phyloP scores from a whole-genome alignment of 2,329 filamentous ascomycete species.

The Paradendryphiella salina region DNA sequence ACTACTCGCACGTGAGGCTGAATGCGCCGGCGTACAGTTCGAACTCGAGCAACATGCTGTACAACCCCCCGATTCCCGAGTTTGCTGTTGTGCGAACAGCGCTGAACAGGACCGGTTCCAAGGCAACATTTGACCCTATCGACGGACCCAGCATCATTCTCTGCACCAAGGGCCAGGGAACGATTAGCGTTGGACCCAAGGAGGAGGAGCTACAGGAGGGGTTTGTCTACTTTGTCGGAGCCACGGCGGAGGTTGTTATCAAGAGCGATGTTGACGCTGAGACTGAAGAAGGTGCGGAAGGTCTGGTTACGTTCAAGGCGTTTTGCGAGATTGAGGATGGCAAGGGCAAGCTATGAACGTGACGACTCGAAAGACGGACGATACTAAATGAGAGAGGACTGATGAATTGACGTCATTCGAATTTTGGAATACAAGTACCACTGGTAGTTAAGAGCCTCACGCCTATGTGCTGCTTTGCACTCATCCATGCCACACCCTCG shows the following conservation, averaged over 20 bases:
- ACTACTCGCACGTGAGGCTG: conserved; percentile 83
- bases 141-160: conserved; percentile 91
- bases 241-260: conserved; percentile 79
- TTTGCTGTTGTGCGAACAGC: conserved; percentile 86
- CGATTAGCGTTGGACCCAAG: conserved; percentile 82
- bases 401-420: neutral
- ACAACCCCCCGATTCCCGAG: conserved; percentile 95
- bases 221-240: conserved; percentile 69
- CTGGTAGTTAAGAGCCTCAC: neutral
- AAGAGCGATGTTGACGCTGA: conserved; percentile 62
- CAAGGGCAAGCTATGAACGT: conserved; percentile 36
- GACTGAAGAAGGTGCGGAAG: conserved; percentile 51
- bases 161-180: conserved; percentile 81
- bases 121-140: conserved; percentile 85
- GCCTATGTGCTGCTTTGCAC: neutral
- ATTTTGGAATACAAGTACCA: neutral
- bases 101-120: conserved; percentile 70
- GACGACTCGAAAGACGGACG: neutral
- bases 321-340: conserved; percentile 73
- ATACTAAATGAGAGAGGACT: neutral
- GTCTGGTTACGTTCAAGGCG: conserved; percentile 87
- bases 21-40: conserved; percentile 82
- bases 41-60: conserved; percentile 71
- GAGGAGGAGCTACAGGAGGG: conserved; percentile 65
- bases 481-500: neutral